Conservation (phyloP, 2,329 filamentous ascomycete genomes). For the Mollisia scopiformis region DNA sequence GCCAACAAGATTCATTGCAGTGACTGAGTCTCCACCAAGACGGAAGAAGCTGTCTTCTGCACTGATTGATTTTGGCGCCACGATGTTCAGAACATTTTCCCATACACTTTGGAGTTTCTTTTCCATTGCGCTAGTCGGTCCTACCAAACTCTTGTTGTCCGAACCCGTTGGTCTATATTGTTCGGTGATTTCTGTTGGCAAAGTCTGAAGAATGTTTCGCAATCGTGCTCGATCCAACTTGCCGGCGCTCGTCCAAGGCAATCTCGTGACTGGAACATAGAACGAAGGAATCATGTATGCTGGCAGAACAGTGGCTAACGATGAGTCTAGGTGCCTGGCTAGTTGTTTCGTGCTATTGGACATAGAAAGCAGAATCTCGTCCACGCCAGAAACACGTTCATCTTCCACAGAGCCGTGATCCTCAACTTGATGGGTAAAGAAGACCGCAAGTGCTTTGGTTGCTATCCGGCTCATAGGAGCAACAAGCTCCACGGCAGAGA, state of each 20-base stretch:
- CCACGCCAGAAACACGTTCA: too few species aligned
- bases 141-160: too few species aligned
- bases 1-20: conserved; percentile 47
- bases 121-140: too few species aligned
- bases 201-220: conserved; percentile 19
- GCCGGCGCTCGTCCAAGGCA: conserved; percentile 8
- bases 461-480: too few species aligned
- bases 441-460: too few species aligned
- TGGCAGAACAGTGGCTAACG: conserved; percentile 18
- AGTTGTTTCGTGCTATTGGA: neutral
- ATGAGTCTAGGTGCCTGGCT: neutral
- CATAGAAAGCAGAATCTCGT: neutral
- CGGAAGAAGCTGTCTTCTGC: conserved; percentile 40
- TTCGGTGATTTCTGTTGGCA: too few species aligned
- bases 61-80: conserved; percentile 17
- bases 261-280: conserved; percentile 13
- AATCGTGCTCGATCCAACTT: conserved; percentile 37
- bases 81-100: conserved; percentile 46
- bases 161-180: too few species aligned
- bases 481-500: conserved; percentile 31
- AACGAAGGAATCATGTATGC: conserved; percentile 18
- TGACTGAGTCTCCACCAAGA: conserved; percentile 49
- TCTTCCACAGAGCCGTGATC: too few species aligned
- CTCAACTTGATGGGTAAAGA: too few species aligned
- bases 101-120: conserved; percentile 37